Base-by-base conservation (phyloP, 2,329 filamentous ascomycete genomes). In the Esteya vermicola region DNA sequence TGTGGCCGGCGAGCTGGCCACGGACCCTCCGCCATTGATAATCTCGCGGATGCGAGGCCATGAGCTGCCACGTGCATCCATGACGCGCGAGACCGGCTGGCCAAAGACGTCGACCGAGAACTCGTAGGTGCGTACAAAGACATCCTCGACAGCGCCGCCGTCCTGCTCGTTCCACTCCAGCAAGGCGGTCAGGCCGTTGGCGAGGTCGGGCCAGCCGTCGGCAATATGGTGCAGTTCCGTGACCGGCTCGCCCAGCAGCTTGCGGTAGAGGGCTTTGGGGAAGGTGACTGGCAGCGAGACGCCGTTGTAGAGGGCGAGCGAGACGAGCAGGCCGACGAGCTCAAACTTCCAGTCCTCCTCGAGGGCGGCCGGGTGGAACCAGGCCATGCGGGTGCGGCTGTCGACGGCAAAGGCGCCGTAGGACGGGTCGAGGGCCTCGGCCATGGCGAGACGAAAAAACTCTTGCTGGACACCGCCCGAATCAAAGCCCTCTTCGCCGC, bases 401-500 rank as follows among this genome's bases (percentile, higher is more conserved):
- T 96, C 86, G 25, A 85, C 71, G 0, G 78, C 81, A 55, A 96
- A 96, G 40, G 82, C 75, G 2, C 81, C 86, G 51, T 82, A 85
- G 33, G 78, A 70, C 5, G 85, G 81, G 50, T 85, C 70, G 34
- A 96, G 69, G 4, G 82, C 83, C 52, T 93, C 80, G 1, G 75
- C 75, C 49, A 95, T 78, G 16, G 84, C 77, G 22, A 95, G 61
- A 14, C 85, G 77, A 61, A 98, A 96, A 55, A 94, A 96, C 47
- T 98, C 91, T 55, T 94, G 88, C 51, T 95, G 89, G 1, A 98
- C 88, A 46, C 91, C 91, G 33, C 91, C 91, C 36, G 89, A 85
- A 56, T 98, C 91, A 26, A 93, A 75, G 0, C 91, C 91, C 55
- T 93, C 79, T 57, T 96, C 91, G 23, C 85, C 85, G 39, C 69